phyloP scores from a whole-genome alignment of 768 basidiomycete genomes.

The Clavulina sp. region DNA sequence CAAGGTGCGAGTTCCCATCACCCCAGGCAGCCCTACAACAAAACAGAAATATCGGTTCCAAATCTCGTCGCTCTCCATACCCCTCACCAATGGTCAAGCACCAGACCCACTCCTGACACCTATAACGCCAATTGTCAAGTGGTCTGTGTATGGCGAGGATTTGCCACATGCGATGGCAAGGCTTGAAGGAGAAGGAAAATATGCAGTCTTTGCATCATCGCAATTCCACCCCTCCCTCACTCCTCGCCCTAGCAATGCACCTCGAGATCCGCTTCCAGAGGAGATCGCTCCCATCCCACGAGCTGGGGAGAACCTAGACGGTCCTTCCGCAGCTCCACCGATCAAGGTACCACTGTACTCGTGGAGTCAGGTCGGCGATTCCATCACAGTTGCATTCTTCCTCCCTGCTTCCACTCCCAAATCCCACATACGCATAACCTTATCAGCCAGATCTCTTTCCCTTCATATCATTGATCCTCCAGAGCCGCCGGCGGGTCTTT shows the following conservation, averaged over 20 bases:
- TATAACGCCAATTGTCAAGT: neutral
- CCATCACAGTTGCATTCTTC: constrained; percentile 68
- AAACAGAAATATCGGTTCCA: too few species aligned
- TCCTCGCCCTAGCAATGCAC: neutral
- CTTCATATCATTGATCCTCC: constrained; percentile 32
- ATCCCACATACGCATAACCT: constrained; percentile 44
- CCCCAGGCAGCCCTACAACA: too few species aligned
- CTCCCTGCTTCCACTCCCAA: constrained; percentile 55
- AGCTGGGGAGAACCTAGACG: constrained; percentile 36
- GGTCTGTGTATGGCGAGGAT: constrained; percentile 4
- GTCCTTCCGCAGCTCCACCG: constrained; percentile 20
- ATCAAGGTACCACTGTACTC: constrained; percentile 59
- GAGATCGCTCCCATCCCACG: constrained; percentile 58
- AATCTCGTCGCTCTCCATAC: too few species aligned
- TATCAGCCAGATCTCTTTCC: constrained; percentile 47
- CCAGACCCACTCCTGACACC: neutral
- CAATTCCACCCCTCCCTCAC: neutral
- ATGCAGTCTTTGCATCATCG: constrained; percentile 6
- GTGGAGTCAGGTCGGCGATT: constrained; percentile 79
- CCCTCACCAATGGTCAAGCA: neutral
- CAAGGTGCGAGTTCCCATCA: too few species aligned
- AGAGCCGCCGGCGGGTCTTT: constrained; percentile 14
- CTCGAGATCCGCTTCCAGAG: constrained; percentile 42
- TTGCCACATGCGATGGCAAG: constrained; percentile 1
- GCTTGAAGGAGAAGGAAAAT: neutral